phyloP scores from a whole-genome alignment of 2,329 filamentous ascomycete genomes.

The Gaeumannomyces tritici region DNA sequence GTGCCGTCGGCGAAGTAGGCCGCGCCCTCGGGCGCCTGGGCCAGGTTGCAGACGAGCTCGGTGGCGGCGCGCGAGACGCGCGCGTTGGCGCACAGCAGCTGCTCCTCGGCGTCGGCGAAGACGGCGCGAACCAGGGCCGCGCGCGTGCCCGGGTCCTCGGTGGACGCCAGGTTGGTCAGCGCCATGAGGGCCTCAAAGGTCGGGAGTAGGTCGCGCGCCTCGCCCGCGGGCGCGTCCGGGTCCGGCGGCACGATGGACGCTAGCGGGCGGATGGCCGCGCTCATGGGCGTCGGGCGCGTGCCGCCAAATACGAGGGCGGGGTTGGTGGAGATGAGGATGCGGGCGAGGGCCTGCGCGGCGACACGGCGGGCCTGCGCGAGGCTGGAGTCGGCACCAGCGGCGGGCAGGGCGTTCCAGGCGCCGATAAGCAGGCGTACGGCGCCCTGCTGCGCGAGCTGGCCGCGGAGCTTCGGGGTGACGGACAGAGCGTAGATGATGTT shows the following conservation, averaged over 20 bases:
- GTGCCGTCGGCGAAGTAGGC: conserved; percentile 59
- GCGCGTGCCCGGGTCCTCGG: conserved; percentile 53
- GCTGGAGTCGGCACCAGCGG: conserved; percentile 26
- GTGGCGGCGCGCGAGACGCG: conserved; percentile 74
- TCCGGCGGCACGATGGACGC: conserved; percentile 62
- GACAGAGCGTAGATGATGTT: conserved; percentile 72
- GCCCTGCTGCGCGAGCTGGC: conserved; percentile 85
- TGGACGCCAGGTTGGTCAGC: conserved; percentile 84
- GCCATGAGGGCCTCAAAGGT: conserved; percentile 87
- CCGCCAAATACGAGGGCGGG: conserved; percentile 76
- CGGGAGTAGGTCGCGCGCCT: conserved; percentile 70
- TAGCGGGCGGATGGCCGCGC: conserved; percentile 75
- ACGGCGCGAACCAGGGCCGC: conserved; percentile 62
- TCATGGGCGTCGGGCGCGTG: conserved; percentile 61
- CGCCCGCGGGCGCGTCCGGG: conserved; percentile 32
- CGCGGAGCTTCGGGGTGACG: conserved; percentile 62
- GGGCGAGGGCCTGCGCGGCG: conserved; percentile 71
- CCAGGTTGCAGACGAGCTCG: conserved; percentile 87
- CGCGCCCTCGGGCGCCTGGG: conserved; percentile 57
- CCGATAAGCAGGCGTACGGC: conserved; percentile 76
- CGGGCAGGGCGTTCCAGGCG: conserved; percentile 52
- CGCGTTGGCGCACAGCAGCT: conserved; percentile 66
- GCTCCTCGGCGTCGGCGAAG: conserved; percentile 73
- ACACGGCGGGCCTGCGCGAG: conserved; percentile 34
- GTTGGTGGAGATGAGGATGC: conserved; percentile 80